Base-by-base conservation (phyloP, 345 rosid genomes). In the Murraya paniculata region DNA sequence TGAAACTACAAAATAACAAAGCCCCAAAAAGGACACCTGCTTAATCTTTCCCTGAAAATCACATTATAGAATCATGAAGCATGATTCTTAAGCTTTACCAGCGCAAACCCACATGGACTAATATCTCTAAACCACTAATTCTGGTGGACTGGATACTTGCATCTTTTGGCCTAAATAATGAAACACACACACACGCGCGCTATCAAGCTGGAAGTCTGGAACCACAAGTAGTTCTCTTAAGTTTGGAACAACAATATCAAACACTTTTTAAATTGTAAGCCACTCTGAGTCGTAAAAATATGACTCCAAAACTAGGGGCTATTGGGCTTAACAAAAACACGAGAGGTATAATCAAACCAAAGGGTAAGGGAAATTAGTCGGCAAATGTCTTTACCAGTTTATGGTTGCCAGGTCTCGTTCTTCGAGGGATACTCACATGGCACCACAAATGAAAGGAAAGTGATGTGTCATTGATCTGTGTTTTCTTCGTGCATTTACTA, bases 381-480 rank as follows among this genome's bases (percentile, higher is more conserved):
- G 85, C 85, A 78, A 70, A 50, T 39, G 72, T 28, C 68, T 76
- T 62, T 68, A 48, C 71, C 71, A 33, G 58, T 78, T 84, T 76
- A 82, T 78, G 85, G 80, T 64, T 81, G 89, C 81, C 72, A 78
- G 87, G 85, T 84, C 90, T 39, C 90, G 53, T 50, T 62, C 84
- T 81, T 82, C 89, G 82, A 87, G 87, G 82, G 77, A 75, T 39
- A 77, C 84, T 86, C 93, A 90, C 93, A 87, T 88, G 93, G 89
- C 86, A 81, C 83, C 87, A 76, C 90, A 86, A 87, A 69, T 62
- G 45, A 81, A 79, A 81, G 76, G 85, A 83, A 7, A 79, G 81
- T 80, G 87, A 84, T 41, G 79, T 81, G 75, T 79, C 87, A 68
- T 22, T 75, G 76, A 31, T 50, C 5, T 19, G 72, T 14, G 38